Conservation (phyloP, 371 early-diverging fungal species). For the Mortierella sp. region DNA sequence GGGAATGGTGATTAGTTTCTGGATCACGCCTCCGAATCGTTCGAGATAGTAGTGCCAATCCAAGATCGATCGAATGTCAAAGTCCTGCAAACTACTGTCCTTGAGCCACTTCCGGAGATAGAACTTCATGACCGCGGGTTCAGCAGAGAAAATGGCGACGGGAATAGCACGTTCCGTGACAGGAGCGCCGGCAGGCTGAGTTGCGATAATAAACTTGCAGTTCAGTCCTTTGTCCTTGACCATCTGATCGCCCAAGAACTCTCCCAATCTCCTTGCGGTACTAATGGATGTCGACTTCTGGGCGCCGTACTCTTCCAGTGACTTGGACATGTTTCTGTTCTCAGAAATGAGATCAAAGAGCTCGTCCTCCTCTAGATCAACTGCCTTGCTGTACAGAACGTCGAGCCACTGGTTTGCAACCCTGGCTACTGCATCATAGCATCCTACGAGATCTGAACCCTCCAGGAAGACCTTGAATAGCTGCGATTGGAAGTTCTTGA, state of each 20-base stretch:
- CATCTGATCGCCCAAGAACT: constrained; percentile 99
- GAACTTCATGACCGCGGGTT: constrained; percentile 83
- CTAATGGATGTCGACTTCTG: constrained; percentile 97
- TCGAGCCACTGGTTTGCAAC: constrained; percentile 98
- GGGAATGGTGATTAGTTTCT: constrained; percentile 99
- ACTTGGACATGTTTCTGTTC: constrained; percentile 97
- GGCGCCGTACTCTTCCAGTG: constrained; percentile 92
- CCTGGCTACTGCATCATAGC: constrained; percentile 92
- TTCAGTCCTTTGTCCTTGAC: constrained; percentile 98
- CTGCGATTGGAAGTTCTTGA: constrained; percentile 98
- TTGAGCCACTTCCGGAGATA: constrained; percentile 96
- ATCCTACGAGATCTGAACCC: constrained; percentile 91
- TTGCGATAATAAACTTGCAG: constrained; percentile 97
- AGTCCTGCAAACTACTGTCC: constrained; percentile 77
- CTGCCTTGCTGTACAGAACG: constrained; percentile 92
- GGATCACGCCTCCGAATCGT: constrained; percentile 96
- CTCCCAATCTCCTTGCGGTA: constrained; percentile 97
- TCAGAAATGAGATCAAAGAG: constrained; percentile 99
- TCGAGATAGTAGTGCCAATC: constrained; percentile 99
- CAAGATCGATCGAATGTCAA: constrained; percentile 93
- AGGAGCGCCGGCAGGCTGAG: constrained; percentile 89
- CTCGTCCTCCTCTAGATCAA: constrained; percentile 89
- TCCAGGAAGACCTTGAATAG: constrained; percentile 95
- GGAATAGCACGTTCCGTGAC: constrained; percentile 99
- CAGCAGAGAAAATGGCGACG: constrained; percentile 95